phyloP scores from a whole-genome alignment of 129 eudicot genomes.

The Chrysanthemum seticuspe region DNA sequence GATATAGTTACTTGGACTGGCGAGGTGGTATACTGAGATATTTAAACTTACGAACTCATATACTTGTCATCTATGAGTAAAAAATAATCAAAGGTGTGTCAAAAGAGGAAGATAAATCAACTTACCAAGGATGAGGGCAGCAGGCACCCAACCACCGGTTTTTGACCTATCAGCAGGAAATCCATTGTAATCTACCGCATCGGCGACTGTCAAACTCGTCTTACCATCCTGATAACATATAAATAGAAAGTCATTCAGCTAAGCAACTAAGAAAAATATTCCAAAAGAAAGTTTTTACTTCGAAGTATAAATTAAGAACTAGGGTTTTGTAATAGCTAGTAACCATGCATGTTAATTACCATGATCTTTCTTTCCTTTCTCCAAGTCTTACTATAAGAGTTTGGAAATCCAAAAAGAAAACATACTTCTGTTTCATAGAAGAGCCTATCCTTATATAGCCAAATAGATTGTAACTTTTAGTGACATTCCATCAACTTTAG shows the following conservation, averaged over 20 bases:
- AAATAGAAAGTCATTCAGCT: background rate
- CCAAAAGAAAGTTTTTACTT: background rate
- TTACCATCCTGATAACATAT: slow-evolving; percentile 56
- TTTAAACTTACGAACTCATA: background rate
- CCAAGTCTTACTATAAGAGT: slow-evolving; percentile 12
- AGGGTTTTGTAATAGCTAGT: slow-evolving; percentile 3
- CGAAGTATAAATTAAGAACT: background rate
- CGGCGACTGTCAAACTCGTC: slow-evolving; percentile 55
- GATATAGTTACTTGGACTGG: background rate
- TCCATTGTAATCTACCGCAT: slow-evolving; percentile 81
- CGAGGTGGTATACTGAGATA: background rate
- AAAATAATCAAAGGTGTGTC: slow-evolving; percentile 10
- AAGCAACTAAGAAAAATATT: background rate
- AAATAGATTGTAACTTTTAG: slow-evolving; percentile 25
- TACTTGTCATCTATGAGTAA: background rate
- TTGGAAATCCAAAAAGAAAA: slow-evolving; percentile 20
- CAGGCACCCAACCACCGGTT: slow-evolving; percentile 96
- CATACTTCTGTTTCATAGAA: slow-evolving; percentile 16
- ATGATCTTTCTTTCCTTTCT: slow-evolving; percentile 24
- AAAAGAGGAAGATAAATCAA: slow-evolving; percentile 10
- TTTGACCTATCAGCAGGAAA: slow-evolving; percentile 72
- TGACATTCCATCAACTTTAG: slow-evolving; percentile 45
- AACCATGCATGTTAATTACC: slow-evolving; percentile 32
- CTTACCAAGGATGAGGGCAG: slow-evolving; percentile 87
- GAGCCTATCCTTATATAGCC: slow-evolving; percentile 59